phyloP scores from a whole-genome alignment of 352 stramenopile species.

The Plasmopara halstedii region DNA sequence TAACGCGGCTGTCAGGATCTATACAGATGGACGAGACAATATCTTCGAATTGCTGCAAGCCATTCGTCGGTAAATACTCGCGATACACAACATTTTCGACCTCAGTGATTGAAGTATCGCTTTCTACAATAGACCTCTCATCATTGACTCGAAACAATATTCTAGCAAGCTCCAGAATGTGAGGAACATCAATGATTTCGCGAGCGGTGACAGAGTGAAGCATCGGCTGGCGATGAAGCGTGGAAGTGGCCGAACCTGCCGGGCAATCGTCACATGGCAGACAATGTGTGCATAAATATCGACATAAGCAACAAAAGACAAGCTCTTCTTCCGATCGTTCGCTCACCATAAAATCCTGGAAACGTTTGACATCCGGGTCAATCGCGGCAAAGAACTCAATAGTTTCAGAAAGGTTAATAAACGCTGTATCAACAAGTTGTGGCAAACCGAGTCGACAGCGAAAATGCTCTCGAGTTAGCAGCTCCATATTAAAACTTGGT shows the following conservation, averaged over 20 bases:
- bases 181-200: slow-evolving; percentile 40
- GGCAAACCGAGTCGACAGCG: slow-evolving; percentile 49
- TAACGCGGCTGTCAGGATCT: slow-evolving; percentile 10
- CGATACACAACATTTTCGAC: slow-evolving; percentile 47
- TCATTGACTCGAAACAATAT: slow-evolving; percentile 46
- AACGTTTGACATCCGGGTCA: slow-evolving; percentile 51
- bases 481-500: slow-evolving; percentile 27
- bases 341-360: slow-evolving; percentile 43
- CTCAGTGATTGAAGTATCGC: slow-evolving; percentile 38
- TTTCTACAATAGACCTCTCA: slow-evolving; percentile 26
- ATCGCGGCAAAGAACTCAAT: slow-evolving; percentile 32
- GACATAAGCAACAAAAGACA: slow-evolving; percentile 52
- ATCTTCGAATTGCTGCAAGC: slow-evolving; percentile 41
- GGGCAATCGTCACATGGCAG: slow-evolving; percentile 9
- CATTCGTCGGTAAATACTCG: slow-evolving; percentile 40
- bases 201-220: slow-evolving; percentile 46
- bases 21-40: slow-evolving; percentile 41
- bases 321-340: slow-evolving; percentile 50
- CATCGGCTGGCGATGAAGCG: slow-evolving; percentile 31
- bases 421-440: slow-evolving; percentile 41
- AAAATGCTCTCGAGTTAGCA: slow-evolving; percentile 53
- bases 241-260: slow-evolving; percentile 2
- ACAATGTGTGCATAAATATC: slow-evolving; percentile 23
- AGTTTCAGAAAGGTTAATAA: slow-evolving; percentile 20
- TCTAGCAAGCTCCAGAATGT: slow-evolving; percentile 36